Base-by-base conservation (phyloP, 345 rosid genomes). In the Acer saccharum region DNA sequence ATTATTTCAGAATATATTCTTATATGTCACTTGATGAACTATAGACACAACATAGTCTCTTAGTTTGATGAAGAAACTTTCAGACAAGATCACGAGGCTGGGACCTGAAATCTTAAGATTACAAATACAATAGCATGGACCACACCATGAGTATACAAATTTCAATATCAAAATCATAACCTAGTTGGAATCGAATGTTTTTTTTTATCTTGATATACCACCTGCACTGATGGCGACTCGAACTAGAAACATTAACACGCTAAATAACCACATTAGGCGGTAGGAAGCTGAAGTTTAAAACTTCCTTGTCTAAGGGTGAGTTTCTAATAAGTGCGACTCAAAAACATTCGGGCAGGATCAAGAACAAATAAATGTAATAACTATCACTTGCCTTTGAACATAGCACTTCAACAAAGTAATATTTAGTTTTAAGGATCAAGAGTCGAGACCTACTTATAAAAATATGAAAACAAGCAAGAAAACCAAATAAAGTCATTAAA, bases 401-500 rank as follows among this genome's bases (percentile, higher is more conserved):
- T 20, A 18, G 43, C 3, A 27, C 25, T 25, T 3, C 62, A 71
- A 54, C 25, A n/a, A 27, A 61, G 64, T 46, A 23, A n/a, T 12
- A 18, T 27, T 64, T 48, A 7, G 39, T 17, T 29, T 21, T 0
- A 29, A 50, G 29, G 64, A 50, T 54, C 46, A 20, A 52, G 12
- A 21, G 64, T 60, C 64, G 20, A 18, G 50, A 66, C 71, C 72
- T 66, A 54, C 16, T 52, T 43, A 65, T 23, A 43, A 21, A 7
- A 10, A 35, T 35, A 18, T n/a, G 13, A 48, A 32, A 21, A 61
- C 68, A 61, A 43, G 11, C 35, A 66, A 52, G 3, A 76, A 41
- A 54, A 76, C 73, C n/a, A 67, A 68, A 32, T 35, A 65, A 65
- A 58, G 69, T 68, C 11, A 18, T 68, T 68, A 67, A 20, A 20